Conservation (phyloP, 2,329 filamentous ascomycete species). For the Colletotrichum chrysophilum region DNA sequence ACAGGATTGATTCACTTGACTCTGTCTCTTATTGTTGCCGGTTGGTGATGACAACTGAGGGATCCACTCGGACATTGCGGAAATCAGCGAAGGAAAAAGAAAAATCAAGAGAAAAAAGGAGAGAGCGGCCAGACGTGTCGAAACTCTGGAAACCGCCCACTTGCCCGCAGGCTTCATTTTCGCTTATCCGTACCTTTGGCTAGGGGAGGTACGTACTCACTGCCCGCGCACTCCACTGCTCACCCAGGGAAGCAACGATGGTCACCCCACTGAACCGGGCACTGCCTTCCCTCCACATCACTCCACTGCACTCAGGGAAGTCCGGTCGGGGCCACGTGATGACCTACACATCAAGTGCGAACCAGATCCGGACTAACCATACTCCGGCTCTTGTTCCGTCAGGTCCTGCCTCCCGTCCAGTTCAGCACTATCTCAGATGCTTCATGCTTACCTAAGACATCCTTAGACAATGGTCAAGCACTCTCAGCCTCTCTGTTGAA, state of each 20-base stretch:
- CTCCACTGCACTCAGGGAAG: neutral
- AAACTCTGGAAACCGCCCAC: neutral
- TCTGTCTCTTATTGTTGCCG: neutral
- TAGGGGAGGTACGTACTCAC: neutral
- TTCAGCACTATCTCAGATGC: neutral
- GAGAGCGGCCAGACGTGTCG: conserved; percentile 3
- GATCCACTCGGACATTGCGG: conserved; percentile 6
- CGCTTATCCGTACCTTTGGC: neutral
- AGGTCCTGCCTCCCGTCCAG: no score
- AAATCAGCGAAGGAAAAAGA: neutral
- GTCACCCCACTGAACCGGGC: neutral
- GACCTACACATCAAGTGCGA: neutral
- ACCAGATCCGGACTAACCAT: neutral
- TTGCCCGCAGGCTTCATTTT: neutral
- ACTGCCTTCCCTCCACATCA: neutral
- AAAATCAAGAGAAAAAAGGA: neutral
- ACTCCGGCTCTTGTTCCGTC: no score
- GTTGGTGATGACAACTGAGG: neutral
- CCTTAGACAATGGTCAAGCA: neutral
- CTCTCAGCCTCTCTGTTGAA: neutral
- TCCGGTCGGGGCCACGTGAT: neutral
- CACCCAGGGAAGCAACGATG: neutral
- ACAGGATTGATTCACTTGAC: neutral
- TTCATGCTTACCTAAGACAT: neutral
- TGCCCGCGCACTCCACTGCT: neutral